phyloP scores from a whole-genome alignment of 768 basidiomycete genomes.

The Pulveroboletus sp. region DNA sequence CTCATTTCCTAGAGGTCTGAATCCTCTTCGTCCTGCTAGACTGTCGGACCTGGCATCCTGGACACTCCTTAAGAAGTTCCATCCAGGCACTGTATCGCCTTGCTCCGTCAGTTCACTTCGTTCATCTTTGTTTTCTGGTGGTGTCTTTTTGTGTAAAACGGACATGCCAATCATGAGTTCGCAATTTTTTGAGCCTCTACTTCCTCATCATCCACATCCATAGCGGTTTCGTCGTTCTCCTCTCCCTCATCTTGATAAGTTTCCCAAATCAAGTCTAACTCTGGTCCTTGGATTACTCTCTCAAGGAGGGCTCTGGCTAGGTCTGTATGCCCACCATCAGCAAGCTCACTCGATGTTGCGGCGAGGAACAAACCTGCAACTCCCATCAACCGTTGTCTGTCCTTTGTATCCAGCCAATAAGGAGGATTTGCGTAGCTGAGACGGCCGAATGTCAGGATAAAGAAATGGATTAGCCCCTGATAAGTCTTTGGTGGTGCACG shows the following conservation, averaged over 20 bases:
- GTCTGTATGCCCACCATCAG: slow-evolving; percentile 34
- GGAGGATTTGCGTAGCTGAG: slow-evolving; percentile 66
- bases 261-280: slow-evolving; percentile 60
- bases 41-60: slow-evolving; percentile 13
- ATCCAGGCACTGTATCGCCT: background rate
- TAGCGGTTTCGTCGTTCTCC: slow-evolving; percentile 31
- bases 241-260: slow-evolving; percentile 50
- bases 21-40: slow-evolving; percentile 5
- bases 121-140: background rate
- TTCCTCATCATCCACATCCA: slow-evolving; percentile 60
- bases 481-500: slow-evolving; percentile 50
- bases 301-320: slow-evolving; percentile 59
- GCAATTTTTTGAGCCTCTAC: slow-evolving; percentile 31
- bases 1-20: background rate
- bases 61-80: slow-evolving; percentile 12
- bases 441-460: slow-evolving; percentile 72
- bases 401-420: slow-evolving; percentile 46
- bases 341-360: background rate
- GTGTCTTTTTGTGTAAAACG: background rate
- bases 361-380: slow-evolving; percentile 42
- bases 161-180: slow-evolving; percentile 4
- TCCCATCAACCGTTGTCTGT: slow-evolving; percentile 38
- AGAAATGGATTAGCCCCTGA: slow-evolving; percentile 61
- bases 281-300: slow-evolving; percentile 66
- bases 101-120: background rate